phyloP scores from a whole-genome alignment of 305 asterid genomes.

The Salvia sclarea region DNA sequence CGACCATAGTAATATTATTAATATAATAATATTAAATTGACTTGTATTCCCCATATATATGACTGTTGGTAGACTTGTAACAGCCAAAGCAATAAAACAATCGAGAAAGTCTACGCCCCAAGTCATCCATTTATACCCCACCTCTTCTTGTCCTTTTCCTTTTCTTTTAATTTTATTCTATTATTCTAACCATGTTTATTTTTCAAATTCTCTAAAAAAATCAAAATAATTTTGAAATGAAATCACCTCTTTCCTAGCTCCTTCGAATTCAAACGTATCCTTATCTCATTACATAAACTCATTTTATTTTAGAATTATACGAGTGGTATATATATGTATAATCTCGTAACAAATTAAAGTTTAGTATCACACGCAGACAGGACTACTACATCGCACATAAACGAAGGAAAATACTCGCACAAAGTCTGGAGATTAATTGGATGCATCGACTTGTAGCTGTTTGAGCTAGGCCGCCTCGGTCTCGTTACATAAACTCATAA shows the following conservation, averaged over 20 bases:
- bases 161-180: neutral
- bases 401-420: no score
- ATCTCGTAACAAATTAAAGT: no score
- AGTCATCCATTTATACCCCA: constrained; percentile 61
- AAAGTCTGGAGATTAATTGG: no score
- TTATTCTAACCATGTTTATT: no score
- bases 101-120: constrained; percentile 55
- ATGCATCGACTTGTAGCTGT: no score
- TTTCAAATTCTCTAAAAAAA: neutral
- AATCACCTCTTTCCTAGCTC: neutral
- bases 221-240: neutral
- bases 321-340: no score
- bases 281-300: no score
- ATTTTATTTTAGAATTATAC: no score
- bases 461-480: no score
- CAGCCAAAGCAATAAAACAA: neutral
- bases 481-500: no score
- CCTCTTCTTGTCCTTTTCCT: constrained; percentile 18
- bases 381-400: no score
- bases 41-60: constrained; percentile 27
- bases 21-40: constrained; percentile 20
- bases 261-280: neutral
- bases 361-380: no score
- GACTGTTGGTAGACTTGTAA: constrained; percentile 34
- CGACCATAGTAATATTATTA: neutral